Conservation (phyloP, 208 protist species). For the Porcisia deanei region DNA sequence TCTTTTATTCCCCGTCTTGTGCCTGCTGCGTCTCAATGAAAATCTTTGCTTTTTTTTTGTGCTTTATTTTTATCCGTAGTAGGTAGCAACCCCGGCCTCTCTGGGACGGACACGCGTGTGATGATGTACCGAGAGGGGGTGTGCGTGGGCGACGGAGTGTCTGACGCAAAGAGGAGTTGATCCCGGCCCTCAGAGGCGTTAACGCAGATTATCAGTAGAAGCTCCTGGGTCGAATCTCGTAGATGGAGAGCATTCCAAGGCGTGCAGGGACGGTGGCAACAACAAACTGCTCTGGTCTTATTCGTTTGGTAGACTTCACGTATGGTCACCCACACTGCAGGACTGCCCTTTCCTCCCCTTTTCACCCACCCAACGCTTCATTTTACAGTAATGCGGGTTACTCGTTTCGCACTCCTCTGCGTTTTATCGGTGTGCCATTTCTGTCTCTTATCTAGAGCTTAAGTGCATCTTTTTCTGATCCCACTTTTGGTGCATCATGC, state of each 20-base stretch:
- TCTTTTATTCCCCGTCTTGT: too few relatives aligned
- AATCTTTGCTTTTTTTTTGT: constrained; percentile 11
- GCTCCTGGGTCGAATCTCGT: not conserved
- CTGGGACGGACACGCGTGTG: not conserved
- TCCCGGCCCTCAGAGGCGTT: not conserved
- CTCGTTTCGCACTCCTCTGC: not conserved
- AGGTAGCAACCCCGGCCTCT: not conserved
- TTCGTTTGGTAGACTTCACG: not conserved
- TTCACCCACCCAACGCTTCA: not conserved
- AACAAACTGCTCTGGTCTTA: not conserved
- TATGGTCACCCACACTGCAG: not conserved
- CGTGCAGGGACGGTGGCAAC: not conserved
- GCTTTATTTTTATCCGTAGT: not conserved
- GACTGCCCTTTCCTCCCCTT: not conserved
- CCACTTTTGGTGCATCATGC: not conserved
- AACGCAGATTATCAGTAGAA: not conserved
- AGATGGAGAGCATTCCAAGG: not conserved
- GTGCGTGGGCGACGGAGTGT: not conserved
- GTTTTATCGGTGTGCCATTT: not conserved
- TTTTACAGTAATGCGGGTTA: not conserved
- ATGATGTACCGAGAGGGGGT: not conserved
- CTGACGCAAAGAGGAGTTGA: too few relatives aligned
- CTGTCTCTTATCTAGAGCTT: not conserved
- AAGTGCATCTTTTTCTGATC: not conserved
- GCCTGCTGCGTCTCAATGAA: not conserved